Evolutionary conservation across 495 filamentous ascomycete genomes (phyloP), one percentile per base, ranked within the genome.

Genomic region (Talaromyces nanjingensis): DNA sequence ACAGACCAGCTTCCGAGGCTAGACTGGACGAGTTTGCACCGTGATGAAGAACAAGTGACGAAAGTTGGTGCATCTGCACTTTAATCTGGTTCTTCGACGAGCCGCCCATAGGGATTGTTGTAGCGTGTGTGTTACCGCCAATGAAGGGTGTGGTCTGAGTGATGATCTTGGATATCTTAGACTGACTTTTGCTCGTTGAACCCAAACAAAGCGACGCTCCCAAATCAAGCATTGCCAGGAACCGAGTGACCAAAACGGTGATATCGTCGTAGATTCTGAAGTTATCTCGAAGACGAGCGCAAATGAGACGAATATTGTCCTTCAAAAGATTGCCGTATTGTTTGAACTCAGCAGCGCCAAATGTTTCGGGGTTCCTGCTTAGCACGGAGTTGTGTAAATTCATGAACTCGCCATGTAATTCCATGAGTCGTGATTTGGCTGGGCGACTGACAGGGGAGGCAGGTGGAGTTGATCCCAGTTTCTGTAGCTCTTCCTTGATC

Each of bases 221-320:
- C 63, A 93, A 71, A 65, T 89, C 88, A 11, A 99, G 79, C 62
- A 91, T 88, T 61, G 89, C 85, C 8, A 98, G 81, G 67, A 97
- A 92, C 54, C 88, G 90, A 64, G 93, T 80, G 47, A 91, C 77
- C 2, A 93, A 93, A 56, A 81, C 80, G 0, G 88, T 89, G 57
- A 98, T 80, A 72, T 99, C 94, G 62, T 90, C 89, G 67, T 96
- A 98, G 34, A 84, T 85, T 49, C 84, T 81, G 70, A 90, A 93
- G 22, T 85, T 79, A 2, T 81, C 75, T 2, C 77, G 81, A 27
- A 98, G 79, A 45, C 93, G 83, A 22, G 72, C 71, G 42, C 86
- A 83, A 9, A 96, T 81, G 62, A 89, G 85, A 6, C 76, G 77
- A 14, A 96, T 77, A 68, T 97, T 97, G 47, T 82, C 83, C 66